Evolutionary conservation across 352 stramenopile species (phyloP).

Genomic region (Pythium grandisporangium): DNA sequence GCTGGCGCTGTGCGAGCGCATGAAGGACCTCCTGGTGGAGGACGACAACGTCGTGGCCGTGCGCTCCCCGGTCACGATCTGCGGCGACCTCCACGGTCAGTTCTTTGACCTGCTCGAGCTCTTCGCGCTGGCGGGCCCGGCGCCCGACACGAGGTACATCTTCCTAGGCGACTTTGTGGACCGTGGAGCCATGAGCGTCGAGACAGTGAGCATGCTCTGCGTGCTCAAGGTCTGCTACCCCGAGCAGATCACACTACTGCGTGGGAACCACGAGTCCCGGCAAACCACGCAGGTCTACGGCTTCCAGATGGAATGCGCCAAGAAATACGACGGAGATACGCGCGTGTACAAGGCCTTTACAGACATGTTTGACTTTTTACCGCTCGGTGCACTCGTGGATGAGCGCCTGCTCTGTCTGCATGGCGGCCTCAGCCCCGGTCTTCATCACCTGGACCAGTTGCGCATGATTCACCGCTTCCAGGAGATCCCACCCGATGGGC

Average conservation of each 20-base stretch:
- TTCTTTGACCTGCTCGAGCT: constrained; percentile 99
- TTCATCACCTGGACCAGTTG: constrained; percentile 87
- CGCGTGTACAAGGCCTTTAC: constrained; percentile 99
- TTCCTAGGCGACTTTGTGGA: constrained; percentile 99
- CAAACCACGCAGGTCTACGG: constrained; percentile 99
- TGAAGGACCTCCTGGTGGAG: constrained; percentile 97
- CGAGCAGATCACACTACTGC: constrained; percentile 98
- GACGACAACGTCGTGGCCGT: constrained; percentile 99
- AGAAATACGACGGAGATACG: constrained; percentile 96
- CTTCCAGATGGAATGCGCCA: constrained; percentile 99
- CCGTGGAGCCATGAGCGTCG: constrained; percentile 98
- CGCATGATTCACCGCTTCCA: constrained; percentile 96
- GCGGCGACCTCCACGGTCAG: constrained; percentile 99
- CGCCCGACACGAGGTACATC: constrained; percentile 98
- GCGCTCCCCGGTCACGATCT: constrained; percentile 98
- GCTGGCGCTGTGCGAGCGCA: constrained; percentile 96
- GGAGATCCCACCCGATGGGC: constrained; percentile 97
- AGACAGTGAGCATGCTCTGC: constrained; percentile 98
- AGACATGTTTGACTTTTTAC: constrained; percentile 99
- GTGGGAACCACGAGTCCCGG: constrained; percentile 97
- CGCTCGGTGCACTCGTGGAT: constrained; percentile 97
- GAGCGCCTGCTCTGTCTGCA: constrained; percentile 99
- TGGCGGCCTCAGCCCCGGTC: constrained; percentile 93
- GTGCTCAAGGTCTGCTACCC: constrained; percentile 98
- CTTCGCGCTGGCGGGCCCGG: constrained; percentile 98